phyloP scores from a whole-genome alignment of 106 monocot genomes.

The Cymbidium sinense region DNA sequence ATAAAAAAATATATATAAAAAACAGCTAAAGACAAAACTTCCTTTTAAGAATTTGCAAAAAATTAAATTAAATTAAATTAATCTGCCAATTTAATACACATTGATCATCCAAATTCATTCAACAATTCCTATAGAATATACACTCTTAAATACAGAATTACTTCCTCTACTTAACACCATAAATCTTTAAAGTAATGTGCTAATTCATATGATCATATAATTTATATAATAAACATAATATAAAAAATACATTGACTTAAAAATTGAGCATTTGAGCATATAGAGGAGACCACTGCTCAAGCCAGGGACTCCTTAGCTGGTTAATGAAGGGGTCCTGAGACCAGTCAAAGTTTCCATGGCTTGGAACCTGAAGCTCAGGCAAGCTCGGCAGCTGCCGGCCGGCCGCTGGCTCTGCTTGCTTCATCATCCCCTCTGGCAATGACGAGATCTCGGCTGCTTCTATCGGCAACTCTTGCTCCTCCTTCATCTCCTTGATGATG shows the following conservation, averaged over 20 bases:
- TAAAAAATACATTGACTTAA: conserved; percentile 1
- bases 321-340: conserved; percentile 39
- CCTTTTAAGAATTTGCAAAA: too few relatives aligned
- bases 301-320: conserved; percentile 68
- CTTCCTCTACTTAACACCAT: too few relatives aligned
- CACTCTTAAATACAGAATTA: too few relatives aligned
- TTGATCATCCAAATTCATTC: not conserved
- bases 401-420: not conserved
- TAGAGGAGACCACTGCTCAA: conserved; percentile 43
- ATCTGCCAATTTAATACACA: not conserved
- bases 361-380: conserved; percentile 33
- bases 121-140: not conserved
- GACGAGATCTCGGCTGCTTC: not conserved
- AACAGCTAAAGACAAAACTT: too few relatives aligned
- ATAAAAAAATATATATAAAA: not conserved
- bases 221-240: too few relatives aligned
- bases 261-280: conserved; percentile 52
- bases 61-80: too few relatives aligned
- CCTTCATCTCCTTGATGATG: not conserved
- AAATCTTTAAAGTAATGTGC: too few relatives aligned
- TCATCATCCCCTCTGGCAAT: not conserved
- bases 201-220: too few relatives aligned
- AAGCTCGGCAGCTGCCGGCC: conserved; percentile 2
- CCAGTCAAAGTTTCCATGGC: conserved; percentile 29
- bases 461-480: not conserved